A percentile compares a stretch with the other conserved stretches of the same genome.
phyloP scores from a whole-genome alignment of 805 yeast species.

The Lipomyces anomalus region DNA sequence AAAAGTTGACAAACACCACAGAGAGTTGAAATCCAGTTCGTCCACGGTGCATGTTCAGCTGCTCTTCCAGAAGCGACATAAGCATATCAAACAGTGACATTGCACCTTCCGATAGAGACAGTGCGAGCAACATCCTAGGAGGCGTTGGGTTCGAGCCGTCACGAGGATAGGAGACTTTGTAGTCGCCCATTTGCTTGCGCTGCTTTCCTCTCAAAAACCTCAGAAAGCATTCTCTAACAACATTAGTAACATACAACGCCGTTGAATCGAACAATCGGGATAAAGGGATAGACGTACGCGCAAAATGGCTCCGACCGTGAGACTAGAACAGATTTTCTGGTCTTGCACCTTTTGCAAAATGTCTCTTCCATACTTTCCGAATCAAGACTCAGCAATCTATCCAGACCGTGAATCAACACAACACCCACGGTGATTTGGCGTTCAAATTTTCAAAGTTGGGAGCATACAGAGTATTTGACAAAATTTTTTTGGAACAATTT shows the following conservation, averaged over 20 bases:
- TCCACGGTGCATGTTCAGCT: slow-evolving; percentile 54
- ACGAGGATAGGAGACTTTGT: slow-evolving; percentile 61
- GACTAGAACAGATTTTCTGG: slow-evolving; percentile 38
- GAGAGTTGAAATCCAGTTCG: slow-evolving; percentile 60
- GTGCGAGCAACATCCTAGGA: slow-evolving; percentile 35
- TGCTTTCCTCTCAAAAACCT: slow-evolving; percentile 74
- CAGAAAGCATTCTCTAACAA: slow-evolving; percentile 50
- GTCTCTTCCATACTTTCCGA: slow-evolving; percentile 1
- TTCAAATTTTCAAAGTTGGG: neutral
- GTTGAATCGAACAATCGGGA: neutral
- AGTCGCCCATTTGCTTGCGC: slow-evolving; percentile 73
- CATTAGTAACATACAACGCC: neutral
- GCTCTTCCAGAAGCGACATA: slow-evolving; percentile 56
- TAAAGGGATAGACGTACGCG: slow-evolving; percentile 26
- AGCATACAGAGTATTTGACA: neutral
- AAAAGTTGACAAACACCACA: slow-evolving; percentile 46
- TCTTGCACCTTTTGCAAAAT: slow-evolving; percentile 49
- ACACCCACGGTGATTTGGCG: neutral
- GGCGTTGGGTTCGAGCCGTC: slow-evolving; percentile 39
- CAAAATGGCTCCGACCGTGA: slow-evolving; percentile 67
- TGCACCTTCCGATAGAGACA: slow-evolving; percentile 33
- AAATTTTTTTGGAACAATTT: neutral
- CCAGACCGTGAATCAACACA: neutral
- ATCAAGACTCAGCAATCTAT: neutral
- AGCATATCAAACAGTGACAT: slow-evolving; percentile 65